phyloP scores from a whole-genome alignment of 139 green algal genomes.

The Tetradesmus obliquus region DNA sequence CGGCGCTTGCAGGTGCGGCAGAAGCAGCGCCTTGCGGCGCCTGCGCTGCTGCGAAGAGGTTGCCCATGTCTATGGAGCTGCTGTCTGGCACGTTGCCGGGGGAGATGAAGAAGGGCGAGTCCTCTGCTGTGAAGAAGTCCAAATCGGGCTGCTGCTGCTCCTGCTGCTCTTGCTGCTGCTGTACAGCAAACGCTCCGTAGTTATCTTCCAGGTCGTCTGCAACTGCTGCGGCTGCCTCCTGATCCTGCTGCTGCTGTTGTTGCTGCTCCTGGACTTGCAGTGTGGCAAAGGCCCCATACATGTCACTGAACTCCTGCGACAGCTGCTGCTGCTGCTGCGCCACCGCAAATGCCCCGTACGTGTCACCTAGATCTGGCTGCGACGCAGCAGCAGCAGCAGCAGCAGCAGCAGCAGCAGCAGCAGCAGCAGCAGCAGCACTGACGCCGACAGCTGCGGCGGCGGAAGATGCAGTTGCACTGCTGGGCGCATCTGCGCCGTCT shows the following conservation, averaged over 20 bases:
- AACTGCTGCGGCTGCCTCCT: neutral
- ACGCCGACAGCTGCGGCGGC: neutral
- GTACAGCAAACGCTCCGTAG: neutral
- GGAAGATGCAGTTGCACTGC: neutral
- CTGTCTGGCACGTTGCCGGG: neutral
- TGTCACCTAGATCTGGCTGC: neutral
- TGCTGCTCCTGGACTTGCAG: conserved; percentile 77
- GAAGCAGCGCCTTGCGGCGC: neutral
- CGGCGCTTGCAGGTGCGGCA: neutral
- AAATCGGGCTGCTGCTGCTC: neutral
- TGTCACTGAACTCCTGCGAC: conserved; percentile 7
- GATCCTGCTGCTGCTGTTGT: conserved; percentile 62
- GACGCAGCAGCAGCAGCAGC: neutral
- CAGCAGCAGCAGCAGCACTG: neutral
- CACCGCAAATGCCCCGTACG: neutral
- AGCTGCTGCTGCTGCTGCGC: conserved; percentile 9
- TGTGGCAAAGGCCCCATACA: neutral
- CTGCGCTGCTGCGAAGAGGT: neutral
- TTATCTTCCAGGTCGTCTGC: neutral
- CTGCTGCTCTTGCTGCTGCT: neutral
- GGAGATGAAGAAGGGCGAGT: conserved; percentile 29
- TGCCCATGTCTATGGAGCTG: neutral
- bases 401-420: conserved; percentile 3
- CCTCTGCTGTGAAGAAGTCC: conserved; percentile 4
- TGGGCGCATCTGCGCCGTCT: neutral